Percentiles rank a stretch among this genome's conserved stretches.
Evolutionary conservation across 208 protist genomes (phyloP).

Genomic region (Lotmaria passim): DNA sequence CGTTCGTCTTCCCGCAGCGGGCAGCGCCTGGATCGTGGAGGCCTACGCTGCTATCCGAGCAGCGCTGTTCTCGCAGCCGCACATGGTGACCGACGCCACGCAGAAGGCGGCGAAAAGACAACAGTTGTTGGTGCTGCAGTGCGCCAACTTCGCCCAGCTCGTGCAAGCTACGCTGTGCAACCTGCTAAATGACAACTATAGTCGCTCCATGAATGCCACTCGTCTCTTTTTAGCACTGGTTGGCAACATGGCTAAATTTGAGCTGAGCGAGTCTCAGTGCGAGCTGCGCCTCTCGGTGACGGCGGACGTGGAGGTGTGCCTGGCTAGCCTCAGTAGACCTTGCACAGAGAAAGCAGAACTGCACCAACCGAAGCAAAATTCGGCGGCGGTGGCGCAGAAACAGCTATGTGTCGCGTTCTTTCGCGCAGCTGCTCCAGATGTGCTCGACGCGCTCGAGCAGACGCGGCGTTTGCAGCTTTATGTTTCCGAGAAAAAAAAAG

Average conservation of each 20-base stretch:
- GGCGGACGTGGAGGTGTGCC: not conserved
- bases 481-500: too few relatives aligned
- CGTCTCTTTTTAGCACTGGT: not conserved
- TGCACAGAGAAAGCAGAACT: not conserved
- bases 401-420: not conserved
- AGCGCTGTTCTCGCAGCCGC: not conserved
- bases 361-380: too few relatives aligned
- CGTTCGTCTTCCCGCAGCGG: not conserved
- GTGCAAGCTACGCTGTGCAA: constrained; percentile 8
- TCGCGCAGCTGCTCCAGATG: not conserved
- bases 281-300: constrained; percentile 3
- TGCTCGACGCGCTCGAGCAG: not conserved
- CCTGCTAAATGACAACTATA: not conserved
- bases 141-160: constrained; percentile 7
- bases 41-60: constrained; percentile 4
- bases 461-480: not conserved
- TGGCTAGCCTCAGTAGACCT: not conserved
- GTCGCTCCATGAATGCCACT: not conserved
- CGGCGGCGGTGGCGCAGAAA: not conserved
- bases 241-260: not conserved
- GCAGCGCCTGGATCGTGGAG: not conserved
- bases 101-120: not conserved
- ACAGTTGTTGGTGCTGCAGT: constrained; percentile 5
- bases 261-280: not conserved
- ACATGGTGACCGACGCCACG: not conserved